Conservation (phyloP, 2,329 filamentous ascomycete genomes). For the Epichloe uncinata region DNA sequence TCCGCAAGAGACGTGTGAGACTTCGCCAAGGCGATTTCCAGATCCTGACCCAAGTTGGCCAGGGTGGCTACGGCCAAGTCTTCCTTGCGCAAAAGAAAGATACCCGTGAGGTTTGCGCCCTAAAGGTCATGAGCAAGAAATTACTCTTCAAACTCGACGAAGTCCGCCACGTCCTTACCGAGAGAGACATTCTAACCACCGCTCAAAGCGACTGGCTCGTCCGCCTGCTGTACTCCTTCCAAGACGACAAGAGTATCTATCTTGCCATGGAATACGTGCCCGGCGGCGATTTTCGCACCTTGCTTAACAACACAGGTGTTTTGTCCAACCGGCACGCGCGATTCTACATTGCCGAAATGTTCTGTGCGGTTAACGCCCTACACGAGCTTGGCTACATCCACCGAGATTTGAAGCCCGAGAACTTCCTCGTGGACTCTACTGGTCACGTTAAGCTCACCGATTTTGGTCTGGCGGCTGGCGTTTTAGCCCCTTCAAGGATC, state of each 20-base stretch:
- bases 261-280: constrained; percentile 99
- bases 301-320: constrained; percentile 97
- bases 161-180: constrained; percentile 87
- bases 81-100: constrained; percentile 98
- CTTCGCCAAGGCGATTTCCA: constrained; percentile 95
- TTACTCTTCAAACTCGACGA: constrained; percentile 96
- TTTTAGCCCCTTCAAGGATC: constrained; percentile 88
- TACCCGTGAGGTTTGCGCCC: constrained; percentile 86
- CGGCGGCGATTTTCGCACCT: constrained; percentile 90
- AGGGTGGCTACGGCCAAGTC: constrained; percentile 95
- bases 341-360: constrained; percentile 99
- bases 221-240: constrained; percentile 89
- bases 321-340: constrained; percentile 93
- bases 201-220: constrained; percentile 98
- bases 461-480: constrained; percentile 88
- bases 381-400: constrained; percentile 96
- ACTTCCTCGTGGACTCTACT: constrained; percentile 92
- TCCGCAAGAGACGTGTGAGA: constrained; percentile 84
- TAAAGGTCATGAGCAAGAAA: constrained; percentile 99
- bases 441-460: constrained; percentile 97
- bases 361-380: constrained; percentile 85
- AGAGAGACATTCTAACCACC: constrained; percentile 91
- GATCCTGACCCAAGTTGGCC: constrained; percentile 93
- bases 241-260: constrained; percentile 96
- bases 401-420: constrained; percentile 92